Evolutionary conservation across 163 green algal genomes (phyloP).

Genomic region (Scenedesmus sp.): DNA sequence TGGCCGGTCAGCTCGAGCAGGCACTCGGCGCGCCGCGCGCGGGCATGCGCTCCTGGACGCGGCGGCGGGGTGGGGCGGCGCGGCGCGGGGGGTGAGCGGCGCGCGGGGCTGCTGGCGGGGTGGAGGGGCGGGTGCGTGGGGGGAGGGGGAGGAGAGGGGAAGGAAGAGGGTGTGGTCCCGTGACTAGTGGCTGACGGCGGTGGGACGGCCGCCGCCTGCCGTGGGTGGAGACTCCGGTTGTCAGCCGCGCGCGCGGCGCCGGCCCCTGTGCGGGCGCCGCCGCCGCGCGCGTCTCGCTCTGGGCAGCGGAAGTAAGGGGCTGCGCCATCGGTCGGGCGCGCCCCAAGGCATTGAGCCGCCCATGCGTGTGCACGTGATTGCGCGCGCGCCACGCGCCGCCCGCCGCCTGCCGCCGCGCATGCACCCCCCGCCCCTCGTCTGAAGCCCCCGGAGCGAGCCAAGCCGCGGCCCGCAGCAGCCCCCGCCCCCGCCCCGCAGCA

Average conservation of each 20-base stretch:
- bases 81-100: not conserved
- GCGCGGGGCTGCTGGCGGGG: not conserved
- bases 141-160: not conserved
- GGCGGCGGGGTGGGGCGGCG: not conserved
- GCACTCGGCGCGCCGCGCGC: constrained; percentile 74
- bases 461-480: no score
- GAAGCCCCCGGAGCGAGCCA: no score
- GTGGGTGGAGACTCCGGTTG: constrained; percentile 34
- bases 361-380: no score
- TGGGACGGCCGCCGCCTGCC: constrained; percentile 19
- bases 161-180: constrained; percentile 15
- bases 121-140: not conserved
- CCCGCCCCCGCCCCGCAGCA: no score
- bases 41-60: constrained; percentile 64
- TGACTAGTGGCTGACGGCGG: constrained; percentile 26
- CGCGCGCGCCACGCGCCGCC: no score
- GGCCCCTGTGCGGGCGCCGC: no score
- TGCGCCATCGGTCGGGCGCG: not conserved
- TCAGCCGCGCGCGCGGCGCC: constrained; percentile 15
- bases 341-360: not conserved
- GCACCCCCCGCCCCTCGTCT: no score
- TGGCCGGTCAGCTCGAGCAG: constrained; percentile 86
- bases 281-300: not conserved
- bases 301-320: constrained; percentile 21
- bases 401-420: no score